Conservation (phyloP, 805 yeast species). For the Naumovozyma baii region DNA sequence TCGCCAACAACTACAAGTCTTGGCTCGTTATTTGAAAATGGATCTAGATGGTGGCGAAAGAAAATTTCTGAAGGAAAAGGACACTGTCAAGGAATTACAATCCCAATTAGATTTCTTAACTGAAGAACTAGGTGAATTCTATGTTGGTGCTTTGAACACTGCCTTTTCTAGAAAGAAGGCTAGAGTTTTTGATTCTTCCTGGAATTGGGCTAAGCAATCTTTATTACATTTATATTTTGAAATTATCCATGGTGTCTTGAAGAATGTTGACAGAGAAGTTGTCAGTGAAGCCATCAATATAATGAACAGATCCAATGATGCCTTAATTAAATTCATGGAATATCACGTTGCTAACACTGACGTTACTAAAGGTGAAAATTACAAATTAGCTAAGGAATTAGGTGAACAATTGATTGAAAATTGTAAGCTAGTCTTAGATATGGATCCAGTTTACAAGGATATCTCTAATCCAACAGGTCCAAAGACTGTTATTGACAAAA, state of each 20-base stretch:
- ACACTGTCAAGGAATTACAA: conserved; percentile 75
- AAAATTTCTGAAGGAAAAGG: conserved; percentile 65
- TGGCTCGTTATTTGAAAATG: conserved; percentile 88
- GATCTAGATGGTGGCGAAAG: conserved; percentile 89
- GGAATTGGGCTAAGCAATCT: conserved; percentile 99
- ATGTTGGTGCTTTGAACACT: conserved; percentile 85
- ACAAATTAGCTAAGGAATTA: conserved; percentile 76
- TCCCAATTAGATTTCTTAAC: conserved; percentile 74
- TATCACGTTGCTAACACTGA: conserved; percentile 58
- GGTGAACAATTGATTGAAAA: conserved; percentile 93
- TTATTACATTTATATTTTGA: conserved; percentile 88
- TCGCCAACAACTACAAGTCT: conserved; percentile 63
- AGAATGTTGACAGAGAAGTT: conserved; percentile 88
- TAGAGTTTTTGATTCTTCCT: conserved; percentile 91
- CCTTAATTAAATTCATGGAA: conserved; percentile 93
- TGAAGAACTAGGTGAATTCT: conserved; percentile 79
- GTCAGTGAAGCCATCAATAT: conserved; percentile 93
- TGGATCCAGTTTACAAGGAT: conserved; percentile 90
- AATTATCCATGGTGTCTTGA: conserved; percentile 87
- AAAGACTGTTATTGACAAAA: conserved; percentile 74
- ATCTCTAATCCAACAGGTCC: conserved; percentile 94
- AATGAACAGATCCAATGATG: conserved; percentile 94
- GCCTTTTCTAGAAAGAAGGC: conserved; percentile 88
- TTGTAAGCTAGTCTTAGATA: conserved; percentile 74
- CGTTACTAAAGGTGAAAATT: conserved; percentile 78